Evolutionary conservation across 129 eudicot species (phyloP), one percentile per base, ranked within the genome.

Genomic region (Daucus carota): DNA sequence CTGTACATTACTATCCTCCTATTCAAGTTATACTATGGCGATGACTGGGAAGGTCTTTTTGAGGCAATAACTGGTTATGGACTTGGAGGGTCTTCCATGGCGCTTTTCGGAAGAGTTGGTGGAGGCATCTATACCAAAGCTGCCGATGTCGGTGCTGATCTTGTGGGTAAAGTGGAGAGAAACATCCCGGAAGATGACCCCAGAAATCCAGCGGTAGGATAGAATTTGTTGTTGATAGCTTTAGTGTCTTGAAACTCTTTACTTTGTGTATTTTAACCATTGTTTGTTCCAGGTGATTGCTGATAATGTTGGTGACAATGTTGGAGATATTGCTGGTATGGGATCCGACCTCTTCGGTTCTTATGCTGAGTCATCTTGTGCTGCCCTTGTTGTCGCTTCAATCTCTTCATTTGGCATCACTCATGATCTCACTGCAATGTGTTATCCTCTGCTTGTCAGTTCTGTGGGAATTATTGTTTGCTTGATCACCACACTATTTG

Each of bases 271-370:
- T 40, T 15, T 31, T 28, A 43, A 41, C 18, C 12, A 1, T 32
- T 67, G 22, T 38, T 67, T 76, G 15, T 76, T 63, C 50, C 66
- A 77, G 80, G 80, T 77, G 46, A 77, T 77, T 44, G 80, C 80
- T 11, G 80, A 77, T 34, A 77, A 77, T 67, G 75, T 85, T 22
- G 88, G 85, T 78, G 88, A 85, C 63, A 85, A 85, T 81, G 88
- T 85, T 36, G 85, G 85, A 29, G 88, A 81, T 72, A 85, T 85
- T 79, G 85, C 85, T 66, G 88, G 88, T 26, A 85, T 85, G 88
- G 88, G 88, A 50, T 85, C 85, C 20, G 85, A 85, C 69, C 83
- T 85, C 32, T 85, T 85, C 15, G 85, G 88, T 8, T 85, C 88
- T 3, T 81, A 85, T 67, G 85, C 81, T 5, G 85, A 82, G 75